These are phyloP conservation scores for Dendrobium catenatum DNA, from an alignment of 106 monocot species.

Conservation along the genomic window DNA sequence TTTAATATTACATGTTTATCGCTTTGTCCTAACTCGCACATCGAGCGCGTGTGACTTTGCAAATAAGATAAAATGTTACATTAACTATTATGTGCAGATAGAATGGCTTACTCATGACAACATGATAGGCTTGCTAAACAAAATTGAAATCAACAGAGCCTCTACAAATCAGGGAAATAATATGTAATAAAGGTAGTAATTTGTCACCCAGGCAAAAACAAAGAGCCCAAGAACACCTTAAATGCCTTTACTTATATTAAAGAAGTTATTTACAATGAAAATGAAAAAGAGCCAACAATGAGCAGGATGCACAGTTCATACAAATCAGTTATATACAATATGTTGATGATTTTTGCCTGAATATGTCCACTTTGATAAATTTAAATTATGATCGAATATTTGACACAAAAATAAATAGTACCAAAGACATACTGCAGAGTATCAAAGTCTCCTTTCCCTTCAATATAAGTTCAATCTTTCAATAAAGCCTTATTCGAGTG, in stretches of 20 bases:
- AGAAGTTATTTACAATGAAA: background rate
- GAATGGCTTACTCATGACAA: too few relatives aligned
- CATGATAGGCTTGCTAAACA: too few relatives aligned
- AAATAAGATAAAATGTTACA: too few relatives aligned
- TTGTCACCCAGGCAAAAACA: background rate
- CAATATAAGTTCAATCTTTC: background rate
- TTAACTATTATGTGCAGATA: too few relatives aligned
- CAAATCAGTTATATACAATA: background rate
- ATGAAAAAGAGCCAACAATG: background rate
- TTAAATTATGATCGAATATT: background rate
- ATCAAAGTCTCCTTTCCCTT: background rate
- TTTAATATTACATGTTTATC: too few relatives aligned
- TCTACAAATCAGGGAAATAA: background rate
- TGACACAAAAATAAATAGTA: background rate
- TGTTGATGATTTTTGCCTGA: background rate
- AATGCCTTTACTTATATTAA: background rate
- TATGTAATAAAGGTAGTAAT: background rate
- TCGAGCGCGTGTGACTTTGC: too few relatives aligned
- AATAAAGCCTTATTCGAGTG: conserved; percentile 6
- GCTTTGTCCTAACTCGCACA: too few relatives aligned
- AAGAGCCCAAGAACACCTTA: too few relatives aligned
- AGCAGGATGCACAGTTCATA: background rate
- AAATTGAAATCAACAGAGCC: background rate
- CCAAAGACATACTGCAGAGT: background rate
- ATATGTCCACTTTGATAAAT: background rate